Conservation (phyloP, 1,284 basidiomycete genomes). For the Cerrena zonata region DNA sequence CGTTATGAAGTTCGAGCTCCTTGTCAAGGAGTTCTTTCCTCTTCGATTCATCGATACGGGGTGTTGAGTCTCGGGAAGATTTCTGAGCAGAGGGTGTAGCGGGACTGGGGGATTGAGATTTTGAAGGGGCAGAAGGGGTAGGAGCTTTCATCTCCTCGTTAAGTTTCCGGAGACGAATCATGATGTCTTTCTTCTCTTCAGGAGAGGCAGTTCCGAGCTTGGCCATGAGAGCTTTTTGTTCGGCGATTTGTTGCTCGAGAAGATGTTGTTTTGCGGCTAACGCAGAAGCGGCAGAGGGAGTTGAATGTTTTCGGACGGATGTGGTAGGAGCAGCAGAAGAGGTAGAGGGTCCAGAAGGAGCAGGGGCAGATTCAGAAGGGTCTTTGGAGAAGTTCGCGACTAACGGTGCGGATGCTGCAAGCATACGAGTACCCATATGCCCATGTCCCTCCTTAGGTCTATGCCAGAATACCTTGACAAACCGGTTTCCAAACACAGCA, state of each 20-base stretch:
- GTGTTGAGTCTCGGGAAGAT: constrained; percentile 23
- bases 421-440: constrained; percentile 62
- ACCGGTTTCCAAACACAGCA: constrained; percentile 88
- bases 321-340: not conserved
- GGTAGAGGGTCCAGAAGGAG: constrained; percentile 18
- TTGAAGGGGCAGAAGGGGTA: constrained; percentile 25
- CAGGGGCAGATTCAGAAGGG: constrained; percentile 10
- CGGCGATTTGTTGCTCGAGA: constrained; percentile 79
- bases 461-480: constrained; percentile 94
- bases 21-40: constrained; percentile 67
- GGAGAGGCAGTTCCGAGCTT: constrained; percentile 58
- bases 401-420: constrained; percentile 72
- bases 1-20: constrained; percentile 64
- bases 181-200: constrained; percentile 77
- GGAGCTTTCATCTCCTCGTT: constrained; percentile 71
- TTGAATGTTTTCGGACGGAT: constrained; percentile 14
- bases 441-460: constrained; percentile 85
- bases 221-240: constrained; percentile 84
- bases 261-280: constrained; percentile 71
- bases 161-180: constrained; percentile 73
- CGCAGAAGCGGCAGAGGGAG: constrained; percentile 36
- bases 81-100: constrained; percentile 14
- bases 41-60: constrained; percentile 41
- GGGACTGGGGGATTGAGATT: constrained; percentile 15
- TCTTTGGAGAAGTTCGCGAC: constrained; percentile 50